Conservation (phyloP, 2,329 filamentous ascomycete species). For the Periconia digitata region DNA sequence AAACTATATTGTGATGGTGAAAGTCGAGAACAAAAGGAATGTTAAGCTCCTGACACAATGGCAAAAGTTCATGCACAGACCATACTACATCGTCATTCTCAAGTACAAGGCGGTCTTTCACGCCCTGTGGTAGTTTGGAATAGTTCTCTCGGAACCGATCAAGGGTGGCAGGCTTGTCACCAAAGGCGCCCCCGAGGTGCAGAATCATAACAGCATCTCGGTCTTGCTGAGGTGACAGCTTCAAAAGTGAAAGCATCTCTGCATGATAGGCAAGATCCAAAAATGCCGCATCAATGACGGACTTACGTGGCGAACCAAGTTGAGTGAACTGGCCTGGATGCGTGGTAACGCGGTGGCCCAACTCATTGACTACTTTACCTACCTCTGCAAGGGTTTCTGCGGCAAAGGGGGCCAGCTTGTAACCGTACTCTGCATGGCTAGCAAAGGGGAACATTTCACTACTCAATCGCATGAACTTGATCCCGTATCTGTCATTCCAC, state of each 20-base stretch:
- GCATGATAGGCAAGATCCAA: constrained; percentile 87
- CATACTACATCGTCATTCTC: constrained; percentile 95
- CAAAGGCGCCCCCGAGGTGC: constrained; percentile 89
- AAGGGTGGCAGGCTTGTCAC: constrained; percentile 79
- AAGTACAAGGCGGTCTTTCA: constrained; percentile 81
- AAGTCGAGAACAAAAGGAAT: constrained; percentile 92
- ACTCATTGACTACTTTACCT: constrained; percentile 72
- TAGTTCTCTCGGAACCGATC: constrained; percentile 80
- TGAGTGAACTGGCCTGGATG: constrained; percentile 92
- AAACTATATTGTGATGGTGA: constrained; percentile 94
- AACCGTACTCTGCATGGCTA: constrained; percentile 83
- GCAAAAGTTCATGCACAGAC: constrained; percentile 88
- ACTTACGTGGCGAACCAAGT: constrained; percentile 75
- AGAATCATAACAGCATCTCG: constrained; percentile 91
- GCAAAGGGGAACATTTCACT: constrained; percentile 98
- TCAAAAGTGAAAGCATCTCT: constrained; percentile 77
- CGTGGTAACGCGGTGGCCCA: constrained; percentile 83
- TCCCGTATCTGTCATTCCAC: constrained; percentile 91
- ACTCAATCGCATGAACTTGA: constrained; percentile 88
- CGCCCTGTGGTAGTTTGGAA: constrained; percentile 60
- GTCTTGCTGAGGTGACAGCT: constrained; percentile 74
- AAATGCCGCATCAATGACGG: constrained; percentile 75
- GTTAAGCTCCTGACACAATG: constrained; percentile 88
- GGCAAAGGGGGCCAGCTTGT: constrained; percentile 81
- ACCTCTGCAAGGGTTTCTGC: constrained; percentile 74